These are phyloP conservation scores for Cordyceps fumosorosea DNA, from an alignment of 2,329 filamentous ascomycete genomes.

Conservation along the genomic window DNA sequence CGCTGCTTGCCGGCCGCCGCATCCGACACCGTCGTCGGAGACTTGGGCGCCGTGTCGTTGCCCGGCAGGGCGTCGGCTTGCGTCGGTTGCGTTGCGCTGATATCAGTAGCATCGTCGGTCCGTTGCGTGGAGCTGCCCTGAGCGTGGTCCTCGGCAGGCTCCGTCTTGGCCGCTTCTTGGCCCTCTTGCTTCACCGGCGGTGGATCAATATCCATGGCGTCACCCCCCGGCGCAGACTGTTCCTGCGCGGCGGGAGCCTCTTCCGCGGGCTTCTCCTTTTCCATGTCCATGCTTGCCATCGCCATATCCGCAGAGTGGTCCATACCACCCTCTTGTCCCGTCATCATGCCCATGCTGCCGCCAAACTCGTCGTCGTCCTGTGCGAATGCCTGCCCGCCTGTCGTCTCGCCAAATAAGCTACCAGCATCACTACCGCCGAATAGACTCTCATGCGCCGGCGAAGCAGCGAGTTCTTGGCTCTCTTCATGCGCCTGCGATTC, in stretches of 20 bases:
- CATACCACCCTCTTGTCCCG: conserved; percentile 34
- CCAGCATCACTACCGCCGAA: conserved; percentile 76
- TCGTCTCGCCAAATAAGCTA: conserved; percentile 79
- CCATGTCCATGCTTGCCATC: conserved; percentile 28
- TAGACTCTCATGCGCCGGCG: conserved; percentile 69
- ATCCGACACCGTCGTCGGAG: conserved; percentile 26
- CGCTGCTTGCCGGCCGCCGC: conserved; percentile 32
- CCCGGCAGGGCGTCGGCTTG: background rate
- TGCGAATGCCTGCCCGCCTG: conserved; percentile 57
- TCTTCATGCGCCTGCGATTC: conserved; percentile 23
- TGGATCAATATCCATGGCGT: conserved; percentile 27
- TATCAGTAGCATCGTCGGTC: background rate
- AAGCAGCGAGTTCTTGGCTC: conserved; percentile 38
- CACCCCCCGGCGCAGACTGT: conserved; percentile 14
- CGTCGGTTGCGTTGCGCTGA: background rate
- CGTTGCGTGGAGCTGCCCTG: background rate
- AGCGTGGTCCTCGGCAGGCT: background rate
- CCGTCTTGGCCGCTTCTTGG: background rate
- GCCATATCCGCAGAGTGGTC: conserved; percentile 38
- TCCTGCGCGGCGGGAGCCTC: conserved; percentile 22
- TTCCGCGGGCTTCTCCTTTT: conserved; percentile 18
- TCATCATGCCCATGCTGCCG: conserved; percentile 57
- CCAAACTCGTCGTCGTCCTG: conserved; percentile 83
- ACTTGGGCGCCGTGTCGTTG: conserved; percentile 12
- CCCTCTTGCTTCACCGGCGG: background rate